Base-by-base conservation (phyloP, 768 basidiomycete genomes). In the Boletus speciosus region DNA sequence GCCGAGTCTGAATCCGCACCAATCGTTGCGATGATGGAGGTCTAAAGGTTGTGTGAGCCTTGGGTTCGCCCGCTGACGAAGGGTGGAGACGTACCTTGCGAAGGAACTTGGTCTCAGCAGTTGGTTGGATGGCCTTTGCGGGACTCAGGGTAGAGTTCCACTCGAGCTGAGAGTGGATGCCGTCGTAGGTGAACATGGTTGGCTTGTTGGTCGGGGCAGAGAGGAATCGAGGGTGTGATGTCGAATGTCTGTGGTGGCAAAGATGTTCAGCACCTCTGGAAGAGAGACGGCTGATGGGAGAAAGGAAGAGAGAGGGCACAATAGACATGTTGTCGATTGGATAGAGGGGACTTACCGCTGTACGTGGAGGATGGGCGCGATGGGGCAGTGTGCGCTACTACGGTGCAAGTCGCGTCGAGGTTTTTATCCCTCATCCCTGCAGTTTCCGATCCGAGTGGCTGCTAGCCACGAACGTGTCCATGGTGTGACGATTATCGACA, bases 1-100 rank as follows among this genome's bases (percentile, higher is more conserved):
- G 42, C 14, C 39, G n/a, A 12, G 45, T 15, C 29, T 12, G 55
- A 52, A 55, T 52, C 56, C 80, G 56, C 61, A 90, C 96, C 97
- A 67, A 99, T 99, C 61, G 97, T 99, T 55, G 95, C 96, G 72
- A 99, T 98, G 75, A 99, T 98, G 56, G 90, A 81, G 14, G 94
- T 97, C 97, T 99, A 62, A 19, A 42, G 37, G 58, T 12, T 50
- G 43, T n/a, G 41, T 61, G 34, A 62, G 47, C 49, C 37, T 42
- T 8, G 45, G 38, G 29, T 27, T 44, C 15, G 39, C 14, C 11
- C 6, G 32, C 16, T 4, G 32, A 31, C 9, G 27, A 16, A 32
- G 40, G 27, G 49, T 59, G 34, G 27, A 27, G 19, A 62, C 80
- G 61, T 56, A 94, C 95, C 85, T 98, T 99, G 76, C 96, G 89